A percentile compares a stretch with the other conserved stretches of the same genome.
Evolutionary conservation across 257 asterid species (phyloP).

Genomic region (Petunia axillaris): DNA sequence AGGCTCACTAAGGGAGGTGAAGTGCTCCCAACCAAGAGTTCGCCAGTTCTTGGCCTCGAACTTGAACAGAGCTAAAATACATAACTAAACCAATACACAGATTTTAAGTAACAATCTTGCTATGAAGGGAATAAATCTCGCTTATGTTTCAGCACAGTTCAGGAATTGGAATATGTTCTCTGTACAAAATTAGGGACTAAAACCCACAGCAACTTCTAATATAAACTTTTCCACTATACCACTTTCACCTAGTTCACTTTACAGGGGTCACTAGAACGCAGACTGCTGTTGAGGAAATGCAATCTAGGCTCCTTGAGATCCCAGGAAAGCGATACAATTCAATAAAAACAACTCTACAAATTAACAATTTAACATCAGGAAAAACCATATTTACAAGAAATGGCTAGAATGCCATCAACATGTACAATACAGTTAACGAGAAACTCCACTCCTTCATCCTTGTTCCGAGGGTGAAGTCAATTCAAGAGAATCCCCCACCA

Average conservation of each 20-base stretch:
- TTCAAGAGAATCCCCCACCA: neutral
- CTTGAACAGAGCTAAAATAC: too few relatives aligned
- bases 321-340: slow-evolving; percentile 7
- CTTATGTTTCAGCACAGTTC: slow-evolving; percentile 13
- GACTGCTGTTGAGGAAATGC: slow-evolving; percentile 13
- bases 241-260: slow-evolving; percentile 18
- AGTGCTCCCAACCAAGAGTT: neutral
- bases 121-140: neutral
- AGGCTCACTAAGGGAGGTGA: too few relatives aligned
- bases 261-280: neutral
- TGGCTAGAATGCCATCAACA: slow-evolving; percentile 13
- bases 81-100: neutral
- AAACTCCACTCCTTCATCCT: neutral
- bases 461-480: slow-evolving; percentile 20
- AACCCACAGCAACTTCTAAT: slow-evolving; percentile 8
- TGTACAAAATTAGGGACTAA: slow-evolving; percentile 22
- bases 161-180: neutral
- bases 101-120: neutral
- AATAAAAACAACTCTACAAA: slow-evolving; percentile 27
- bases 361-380: slow-evolving; percentile 24
- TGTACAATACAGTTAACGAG: slow-evolving; percentile 23
- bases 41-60: neutral
- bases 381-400: slow-evolving; percentile 29
- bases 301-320: slow-evolving; percentile 10
- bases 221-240: slow-evolving; percentile 27